Evolutionary conservation across 2,329 filamentous ascomycete genomes (phyloP), one percentile per base, ranked within the genome.

Genomic region (Emmonsiellopsis sp.): DNA sequence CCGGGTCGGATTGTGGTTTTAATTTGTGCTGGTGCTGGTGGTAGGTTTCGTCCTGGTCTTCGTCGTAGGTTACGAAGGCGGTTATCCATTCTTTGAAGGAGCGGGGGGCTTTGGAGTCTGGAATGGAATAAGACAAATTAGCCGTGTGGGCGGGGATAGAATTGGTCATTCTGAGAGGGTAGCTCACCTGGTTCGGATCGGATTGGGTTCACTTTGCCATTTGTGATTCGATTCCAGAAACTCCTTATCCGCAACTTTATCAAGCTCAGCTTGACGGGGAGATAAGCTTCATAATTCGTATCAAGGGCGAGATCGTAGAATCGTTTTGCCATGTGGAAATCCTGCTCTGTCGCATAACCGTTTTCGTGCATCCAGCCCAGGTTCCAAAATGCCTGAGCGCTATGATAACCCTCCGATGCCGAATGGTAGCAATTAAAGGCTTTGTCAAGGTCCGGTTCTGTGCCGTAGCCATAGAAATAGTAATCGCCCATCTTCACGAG

Each of bases 311-410:
- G 80, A 63, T 98, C 93, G 66, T 98, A 98, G 71, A 91, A 95
- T 52, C 93, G 79, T 72, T 98, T 98, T 2, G 94, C 93, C 54
- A 98, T 83, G 65, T 98, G 93, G 68, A 94, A 98, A 66, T 98
- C 93, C 67, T 98, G 93, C 52, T 87, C 86, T 16, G 97, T 81
- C 1, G 91, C 89, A 49, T 97, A 79, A 7, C 93, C 93, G 64
- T 97, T 96, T 71, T 98, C 93, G 65, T 98, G 90, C 92, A 98
- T 97, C 93, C 93, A 98, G 5, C 93, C 94, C 11, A 98, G 77
- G 63, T 98, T 97, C 81, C 90, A 98, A 54, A 96, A 82, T 11
- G 94, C 93, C 71, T 98, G 94, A 2, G 92, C 93, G 62, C 89
- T 95, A 65, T 90, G 86, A 61, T 92, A 84, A 55, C 87, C 90